Conservation (phyloP, 768 basidiomycete genomes). For the Suillus alpinus region DNA sequence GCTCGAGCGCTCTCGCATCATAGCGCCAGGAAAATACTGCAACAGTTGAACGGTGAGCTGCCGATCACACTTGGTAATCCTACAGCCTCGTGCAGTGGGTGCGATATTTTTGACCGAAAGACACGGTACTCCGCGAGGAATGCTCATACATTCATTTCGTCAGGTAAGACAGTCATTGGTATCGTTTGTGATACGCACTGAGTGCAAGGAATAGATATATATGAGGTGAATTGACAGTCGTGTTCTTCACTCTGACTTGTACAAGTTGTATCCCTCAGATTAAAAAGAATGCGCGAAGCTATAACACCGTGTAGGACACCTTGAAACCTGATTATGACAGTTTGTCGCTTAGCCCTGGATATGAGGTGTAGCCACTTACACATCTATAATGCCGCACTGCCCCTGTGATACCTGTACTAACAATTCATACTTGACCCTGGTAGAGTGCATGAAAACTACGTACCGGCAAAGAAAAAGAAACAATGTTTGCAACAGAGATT, state of each 20-base stretch:
- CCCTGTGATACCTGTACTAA: constrained; percentile 1
- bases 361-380: constrained; percentile 5
- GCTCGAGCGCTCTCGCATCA: too few relatives aligned
- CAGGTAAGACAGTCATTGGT: constrained; percentile 1
- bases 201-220: neutral
- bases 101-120: neutral
- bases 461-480: constrained; percentile 9
- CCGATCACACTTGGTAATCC: too few relatives aligned
- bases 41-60: too few relatives aligned
- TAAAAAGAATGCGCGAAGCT: constrained; percentile 13
- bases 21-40: too few relatives aligned
- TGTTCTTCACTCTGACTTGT: neutral
- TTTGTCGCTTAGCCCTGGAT: neutral
- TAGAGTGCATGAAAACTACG: neutral
- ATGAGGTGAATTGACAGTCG: neutral
- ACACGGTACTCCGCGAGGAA: neutral
- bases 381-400: constrained; percentile 4
- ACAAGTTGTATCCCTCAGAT: neutral
- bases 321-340: constrained; percentile 5
- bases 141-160: constrained; percentile 1
- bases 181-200: neutral
- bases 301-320: constrained; percentile 10
- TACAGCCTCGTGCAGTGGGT: neutral
- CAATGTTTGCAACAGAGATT: constrained; percentile 6
- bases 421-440: neutral